phyloP scores from a whole-genome alignment of 2,329 filamentous ascomycete genomes.

The Biscogniauxia mediterranea region DNA sequence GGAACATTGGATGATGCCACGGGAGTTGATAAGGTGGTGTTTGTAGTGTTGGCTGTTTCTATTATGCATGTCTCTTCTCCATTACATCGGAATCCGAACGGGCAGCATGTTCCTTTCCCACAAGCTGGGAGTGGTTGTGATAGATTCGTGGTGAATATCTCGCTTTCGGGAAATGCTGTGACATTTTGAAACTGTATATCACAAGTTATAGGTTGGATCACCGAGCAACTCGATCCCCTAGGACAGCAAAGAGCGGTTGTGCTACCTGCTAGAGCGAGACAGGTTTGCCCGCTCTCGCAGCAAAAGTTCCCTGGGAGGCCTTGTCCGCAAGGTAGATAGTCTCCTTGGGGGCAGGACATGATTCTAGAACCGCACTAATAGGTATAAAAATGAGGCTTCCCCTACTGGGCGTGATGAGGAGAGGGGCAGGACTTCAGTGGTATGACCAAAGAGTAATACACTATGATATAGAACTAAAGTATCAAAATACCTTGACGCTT shows the following conservation, averaged over 20 bases:
- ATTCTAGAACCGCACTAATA: background rate
- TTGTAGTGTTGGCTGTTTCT: background rate
- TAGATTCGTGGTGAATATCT: constrained; percentile 14
- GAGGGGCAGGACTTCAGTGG: background rate
- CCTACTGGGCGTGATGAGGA: background rate
- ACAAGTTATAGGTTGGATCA: constrained; percentile 17
- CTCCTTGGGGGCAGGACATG: constrained; percentile 2
- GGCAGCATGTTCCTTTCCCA: constrained; percentile 17
- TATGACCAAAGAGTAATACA: background rate
- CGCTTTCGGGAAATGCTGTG: constrained; percentile 7
- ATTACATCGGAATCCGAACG: constrained; percentile 17
- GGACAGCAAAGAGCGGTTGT: constrained; percentile 23
- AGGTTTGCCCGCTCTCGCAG: constrained; percentile 8
- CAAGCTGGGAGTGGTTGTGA: constrained; percentile 8
- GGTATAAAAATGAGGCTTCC: background rate
- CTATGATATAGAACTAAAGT: background rate
- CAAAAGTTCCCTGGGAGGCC: constrained; percentile 18
- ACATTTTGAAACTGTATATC: constrained; percentile 14
- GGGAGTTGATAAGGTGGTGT: background rate
- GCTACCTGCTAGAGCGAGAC: constrained; percentile 11
- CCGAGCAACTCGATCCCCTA: constrained; percentile 5
- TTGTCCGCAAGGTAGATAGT: constrained; percentile 13
- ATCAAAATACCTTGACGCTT: background rate
- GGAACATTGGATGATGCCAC: background rate
- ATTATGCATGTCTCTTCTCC: constrained; percentile 2